These are phyloP conservation scores for Debaryomyces nepalensis DNA, from an alignment of 1,139 yeast genomes.

Conservation along the genomic window DNA sequence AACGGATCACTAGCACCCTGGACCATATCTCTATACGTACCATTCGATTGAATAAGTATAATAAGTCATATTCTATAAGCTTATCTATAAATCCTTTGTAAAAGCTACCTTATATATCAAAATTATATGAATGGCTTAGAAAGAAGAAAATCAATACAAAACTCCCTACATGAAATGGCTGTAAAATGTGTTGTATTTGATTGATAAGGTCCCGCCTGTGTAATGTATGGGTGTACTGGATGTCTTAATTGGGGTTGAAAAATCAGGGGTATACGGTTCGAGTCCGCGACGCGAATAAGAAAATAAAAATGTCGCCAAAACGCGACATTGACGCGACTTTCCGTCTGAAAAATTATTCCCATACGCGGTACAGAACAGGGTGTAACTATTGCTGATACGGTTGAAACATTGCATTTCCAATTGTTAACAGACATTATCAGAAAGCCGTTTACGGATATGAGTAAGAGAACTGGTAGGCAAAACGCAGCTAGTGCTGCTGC, in stretches of 20 bases:
- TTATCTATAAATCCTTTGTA: conserved; percentile 1
- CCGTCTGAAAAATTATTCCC: conserved; percentile 11
- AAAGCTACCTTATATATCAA: not conserved
- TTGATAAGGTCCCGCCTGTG: conserved; percentile 6
- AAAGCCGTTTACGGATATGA: conserved; percentile 10
- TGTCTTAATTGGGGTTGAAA: too few relatives aligned
- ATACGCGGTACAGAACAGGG: conserved; percentile 11
- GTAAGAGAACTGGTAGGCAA: conserved; percentile 10
- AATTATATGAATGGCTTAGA: not conserved
- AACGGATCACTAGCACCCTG: conserved; percentile 4
- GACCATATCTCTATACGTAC: conserved; percentile 20
- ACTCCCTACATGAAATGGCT: conserved; percentile 10
- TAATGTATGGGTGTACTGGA: conserved; percentile 5
- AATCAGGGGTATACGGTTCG: conserved; percentile 1
- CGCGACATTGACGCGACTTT: too few relatives aligned
- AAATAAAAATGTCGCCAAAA: not conserved
- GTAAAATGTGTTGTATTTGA: conserved; percentile 8
- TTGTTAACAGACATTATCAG: conserved; percentile 1
- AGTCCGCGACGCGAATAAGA: not conserved
- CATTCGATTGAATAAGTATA: conserved; percentile 27
- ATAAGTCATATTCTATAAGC: conserved; percentile 19
- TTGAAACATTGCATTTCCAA: not conserved
- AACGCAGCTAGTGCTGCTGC: conserved; percentile 5
- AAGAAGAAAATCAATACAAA: conserved; percentile 1
- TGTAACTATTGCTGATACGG: conserved; percentile 7